phyloP scores from a whole-genome alignment of 768 basidiomycete genomes.

The Kwoniella shandongensis region DNA sequence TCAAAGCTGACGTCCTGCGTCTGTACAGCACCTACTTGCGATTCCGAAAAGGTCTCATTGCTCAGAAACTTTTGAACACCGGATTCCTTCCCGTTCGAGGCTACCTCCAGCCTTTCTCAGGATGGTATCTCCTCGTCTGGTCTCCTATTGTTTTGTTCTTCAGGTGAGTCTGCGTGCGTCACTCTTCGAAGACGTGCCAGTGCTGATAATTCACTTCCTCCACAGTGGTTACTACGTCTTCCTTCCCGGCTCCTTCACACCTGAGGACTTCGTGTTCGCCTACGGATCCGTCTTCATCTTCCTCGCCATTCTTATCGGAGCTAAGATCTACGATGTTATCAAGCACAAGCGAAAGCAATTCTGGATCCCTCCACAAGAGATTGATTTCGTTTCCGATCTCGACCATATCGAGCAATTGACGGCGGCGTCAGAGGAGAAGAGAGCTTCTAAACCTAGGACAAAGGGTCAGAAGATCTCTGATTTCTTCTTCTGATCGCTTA shows the following conservation, averaged over 20 bases:
- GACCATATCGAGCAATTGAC: constrained; percentile 27
- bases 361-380: constrained; percentile 11
- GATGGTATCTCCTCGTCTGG: constrained; percentile 20
- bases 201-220: background rate
- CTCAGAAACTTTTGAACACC: constrained; percentile 26
- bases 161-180: constrained; percentile 16
- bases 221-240: constrained; percentile 31
- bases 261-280: constrained; percentile 29
- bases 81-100: constrained; percentile 16
- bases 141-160: constrained; percentile 29
- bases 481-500: constrained; percentile 20
- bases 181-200: background rate
- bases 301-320: constrained; percentile 19
- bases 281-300: constrained; percentile 33
- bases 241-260: constrained; percentile 19
- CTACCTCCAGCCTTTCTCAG: constrained; percentile 26
- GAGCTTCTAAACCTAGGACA: constrained; percentile 13
- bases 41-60: constrained; percentile 36
- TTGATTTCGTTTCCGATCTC: constrained; percentile 25
- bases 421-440: constrained; percentile 17
- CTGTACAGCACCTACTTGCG: constrained; percentile 31
- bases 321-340: constrained; percentile 14
- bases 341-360: background rate
- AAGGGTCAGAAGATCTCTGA: constrained; percentile 23
- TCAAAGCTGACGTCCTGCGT: background rate